Base-by-base conservation (phyloP, 2,329 filamentous ascomycete species). In the Fusarium staphyleae region DNA sequence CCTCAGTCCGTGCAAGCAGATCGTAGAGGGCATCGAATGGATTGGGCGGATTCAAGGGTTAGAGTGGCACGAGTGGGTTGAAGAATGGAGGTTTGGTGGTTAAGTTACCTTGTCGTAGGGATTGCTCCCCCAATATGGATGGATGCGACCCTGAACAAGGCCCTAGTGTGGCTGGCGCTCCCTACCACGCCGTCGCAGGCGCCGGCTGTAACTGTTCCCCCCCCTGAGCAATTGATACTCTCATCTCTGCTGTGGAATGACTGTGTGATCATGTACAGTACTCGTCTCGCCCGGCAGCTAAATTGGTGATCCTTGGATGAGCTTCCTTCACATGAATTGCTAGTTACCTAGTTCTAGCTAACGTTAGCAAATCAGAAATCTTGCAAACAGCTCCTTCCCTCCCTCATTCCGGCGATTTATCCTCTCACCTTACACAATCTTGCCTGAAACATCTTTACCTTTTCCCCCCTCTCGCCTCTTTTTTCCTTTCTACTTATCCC, bases 281-380 rank as follows among this genome's bases (percentile, higher is more conserved):
- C 22, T 18, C 30, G 5, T 6, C 43, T 19, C 40, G 15, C 8
- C 42, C 57, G 58, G 55, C 55, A 60, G 55, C 55, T 60, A 57
- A 63, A 63, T 63, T 62, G 60, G 52, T 60, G 47, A 60, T 63
- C 48, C 55, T 32, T 29, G 39, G 32, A 36, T 19, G n/a, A 19
- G 24, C 30, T 50, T 43, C n/a, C 40, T 29, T 34, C 19, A 33
- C 41, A 51, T 45, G 32, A 46, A 45, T 45, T 28, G n/a, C n/a
- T n/a, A n/a, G n/a, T n/a, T n/a, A n/a, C n/a, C 48, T 32, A 32
- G 26, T 30, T 47, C 33, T 29, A 14, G 43, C 43, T 24, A 18
- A 19, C 43, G 43, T 33, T 24, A 18, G 16, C 43, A 14, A 37
- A 26, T 28, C 43, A 24, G 5, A 24, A 24, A 24, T 41, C 13